These are phyloP conservation scores for Lignosus rhinocerotis DNA, from an alignment of 1,284 basidiomycete species.

Conservation along the genomic window DNA sequence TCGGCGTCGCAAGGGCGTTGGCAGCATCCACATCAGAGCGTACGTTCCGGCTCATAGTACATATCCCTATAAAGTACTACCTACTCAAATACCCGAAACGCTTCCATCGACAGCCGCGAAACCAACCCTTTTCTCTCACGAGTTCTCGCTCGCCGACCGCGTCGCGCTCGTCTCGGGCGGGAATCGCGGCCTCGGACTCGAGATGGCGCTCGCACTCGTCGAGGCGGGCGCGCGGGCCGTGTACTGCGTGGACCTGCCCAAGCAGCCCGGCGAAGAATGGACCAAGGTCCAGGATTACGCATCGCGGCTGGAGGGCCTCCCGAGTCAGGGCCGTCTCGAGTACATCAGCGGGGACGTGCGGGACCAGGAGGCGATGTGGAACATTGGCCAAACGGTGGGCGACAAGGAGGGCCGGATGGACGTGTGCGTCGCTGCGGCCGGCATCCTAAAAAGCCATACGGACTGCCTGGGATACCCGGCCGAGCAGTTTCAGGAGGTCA, in stretches of 20 bases:
- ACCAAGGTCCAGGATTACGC: constrained; percentile 55
- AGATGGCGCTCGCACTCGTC: constrained; percentile 76
- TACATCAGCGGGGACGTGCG: constrained; percentile 69
- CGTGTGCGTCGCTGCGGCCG: constrained; percentile 73
- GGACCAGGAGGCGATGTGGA: constrained; percentile 60
- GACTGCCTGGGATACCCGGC: constrained; percentile 73
- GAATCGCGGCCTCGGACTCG: constrained; percentile 80
- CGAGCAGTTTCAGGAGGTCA: constrained; percentile 68
- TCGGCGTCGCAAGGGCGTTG: constrained; percentile 64
- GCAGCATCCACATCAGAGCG: constrained; percentile 34
- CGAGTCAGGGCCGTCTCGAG: constrained; percentile 50
- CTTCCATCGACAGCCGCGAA: constrained; percentile 17
- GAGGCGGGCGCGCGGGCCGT: constrained; percentile 79
- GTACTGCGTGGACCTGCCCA: constrained; percentile 76
- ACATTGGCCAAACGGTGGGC: constrained; percentile 57
- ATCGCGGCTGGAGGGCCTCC: constrained; percentile 39
- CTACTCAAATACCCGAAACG: neutral
- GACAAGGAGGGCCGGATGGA: constrained; percentile 68
- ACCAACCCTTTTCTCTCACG: constrained; percentile 54
- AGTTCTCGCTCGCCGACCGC: constrained; percentile 75
- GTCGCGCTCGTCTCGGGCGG: constrained; percentile 79
- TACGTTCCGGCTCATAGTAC: constrained; percentile 2
- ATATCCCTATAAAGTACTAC: neutral
- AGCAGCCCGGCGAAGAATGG: constrained; percentile 70
- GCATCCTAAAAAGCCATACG: constrained; percentile 51